Evolutionary conservation across 2,329 filamentous ascomycete species (phyloP).

Genomic region (Monosporascus sp.): DNA sequence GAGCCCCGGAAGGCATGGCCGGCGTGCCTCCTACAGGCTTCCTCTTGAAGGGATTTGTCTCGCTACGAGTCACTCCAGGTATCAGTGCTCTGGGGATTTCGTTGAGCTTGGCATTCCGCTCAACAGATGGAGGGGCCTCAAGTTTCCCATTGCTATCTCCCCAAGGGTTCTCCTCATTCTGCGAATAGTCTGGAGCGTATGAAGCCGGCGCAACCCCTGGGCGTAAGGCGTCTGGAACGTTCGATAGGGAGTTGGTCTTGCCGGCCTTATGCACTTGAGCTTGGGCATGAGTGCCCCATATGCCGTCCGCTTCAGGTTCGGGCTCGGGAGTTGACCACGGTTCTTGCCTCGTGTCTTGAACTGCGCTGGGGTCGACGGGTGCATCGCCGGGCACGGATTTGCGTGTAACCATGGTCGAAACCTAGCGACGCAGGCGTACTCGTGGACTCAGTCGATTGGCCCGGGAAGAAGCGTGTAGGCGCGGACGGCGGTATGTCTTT

Average conservation of each 20-base stretch:
- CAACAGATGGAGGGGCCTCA: slow-evolving; percentile 3
- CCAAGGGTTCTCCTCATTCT: slow-evolving; percentile 33
- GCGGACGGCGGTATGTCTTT: not conserved
- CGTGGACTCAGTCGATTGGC: not conserved
- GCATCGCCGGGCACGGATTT: slow-evolving; percentile 31
- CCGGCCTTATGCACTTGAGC: slow-evolving; percentile 3
- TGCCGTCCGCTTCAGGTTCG: slow-evolving; percentile 24
- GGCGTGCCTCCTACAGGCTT: slow-evolving; percentile 30
- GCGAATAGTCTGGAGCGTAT: slow-evolving; percentile 20
- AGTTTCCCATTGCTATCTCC: slow-evolving; percentile 13
- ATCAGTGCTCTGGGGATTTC: slow-evolving; percentile 27
- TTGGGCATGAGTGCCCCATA: slow-evolving; percentile 21
- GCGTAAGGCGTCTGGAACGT: slow-evolving; percentile 28
- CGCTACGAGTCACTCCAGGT: slow-evolving; percentile 28
- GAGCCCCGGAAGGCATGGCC: slow-evolving; percentile 9
- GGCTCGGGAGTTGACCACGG: slow-evolving; percentile 28
- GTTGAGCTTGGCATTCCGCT: slow-evolving; percentile 13
- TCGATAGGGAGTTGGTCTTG: slow-evolving; percentile 14
- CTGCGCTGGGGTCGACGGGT: slow-evolving; percentile 17
- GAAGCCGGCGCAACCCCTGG: slow-evolving; percentile 22
- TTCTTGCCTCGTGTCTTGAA: slow-evolving; percentile 25
- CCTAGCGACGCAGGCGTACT: not conserved
- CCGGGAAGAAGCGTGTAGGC: not conserved
- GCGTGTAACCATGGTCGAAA: slow-evolving; percentile 35
- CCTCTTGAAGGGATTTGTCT: slow-evolving; percentile 53